Percentiles rank a stretch among this genome's conserved stretches.
phyloP scores from a whole-genome alignment of 148 eudicot species.

The Polygonum maritimum region DNA sequence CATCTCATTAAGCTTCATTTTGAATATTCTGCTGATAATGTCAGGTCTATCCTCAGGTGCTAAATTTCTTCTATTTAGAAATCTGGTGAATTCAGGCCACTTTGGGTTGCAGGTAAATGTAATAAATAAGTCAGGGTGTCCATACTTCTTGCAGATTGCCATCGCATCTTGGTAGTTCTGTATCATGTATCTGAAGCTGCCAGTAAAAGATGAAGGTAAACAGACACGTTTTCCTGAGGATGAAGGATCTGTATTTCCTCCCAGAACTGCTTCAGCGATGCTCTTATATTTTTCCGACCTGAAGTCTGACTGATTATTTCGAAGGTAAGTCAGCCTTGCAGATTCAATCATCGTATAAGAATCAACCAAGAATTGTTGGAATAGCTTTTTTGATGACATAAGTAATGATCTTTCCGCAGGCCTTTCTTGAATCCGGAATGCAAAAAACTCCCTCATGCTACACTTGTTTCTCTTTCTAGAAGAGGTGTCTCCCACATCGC shows the following conservation, averaged over 20 bases:
- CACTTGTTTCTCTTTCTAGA: neutral
- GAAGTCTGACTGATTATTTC: neutral
- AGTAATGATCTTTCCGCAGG: no score
- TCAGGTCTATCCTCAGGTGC: no score
- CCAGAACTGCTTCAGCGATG: neutral
- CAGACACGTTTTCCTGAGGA: neutral
- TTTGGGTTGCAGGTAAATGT: no score
- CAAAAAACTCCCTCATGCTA: neutral
- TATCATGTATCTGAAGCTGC: slow-evolving; percentile 15
- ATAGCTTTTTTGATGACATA: no score
- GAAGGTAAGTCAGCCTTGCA: neutral
- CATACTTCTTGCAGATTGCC: no score
- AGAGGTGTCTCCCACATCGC: neutral
- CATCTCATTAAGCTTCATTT: no score
- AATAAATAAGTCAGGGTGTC: no score
- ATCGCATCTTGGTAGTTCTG: slow-evolving; percentile 27
- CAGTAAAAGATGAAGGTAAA: slow-evolving; percentile 15
- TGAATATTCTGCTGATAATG: no score
- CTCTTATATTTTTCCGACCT: neutral
- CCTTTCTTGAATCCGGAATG: no score
- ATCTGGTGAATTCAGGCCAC: no score
- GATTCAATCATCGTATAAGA: neutral
- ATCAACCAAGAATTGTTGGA: no score
- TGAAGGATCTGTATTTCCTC: slow-evolving; percentile 2
- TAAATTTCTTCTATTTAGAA: no score